Evolutionary conservation across 1,284 basidiomycete genomes (phyloP).

Genomic region (Coniferiporia weirii): DNA sequence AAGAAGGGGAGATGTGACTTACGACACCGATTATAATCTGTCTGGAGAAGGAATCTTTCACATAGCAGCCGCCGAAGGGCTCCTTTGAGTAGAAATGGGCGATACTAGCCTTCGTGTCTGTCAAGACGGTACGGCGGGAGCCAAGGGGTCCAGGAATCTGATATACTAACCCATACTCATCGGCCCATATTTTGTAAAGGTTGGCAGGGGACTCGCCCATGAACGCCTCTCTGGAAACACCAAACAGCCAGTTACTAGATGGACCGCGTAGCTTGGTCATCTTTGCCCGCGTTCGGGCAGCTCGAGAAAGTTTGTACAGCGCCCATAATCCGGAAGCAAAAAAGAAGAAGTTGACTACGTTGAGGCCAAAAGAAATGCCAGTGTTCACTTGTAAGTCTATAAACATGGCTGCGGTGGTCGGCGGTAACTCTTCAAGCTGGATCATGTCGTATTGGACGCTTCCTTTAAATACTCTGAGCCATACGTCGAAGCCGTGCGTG

Average conservation of each 20-base stretch:
- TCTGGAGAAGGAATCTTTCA: constrained; percentile 33
- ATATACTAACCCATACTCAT: constrained; percentile 45
- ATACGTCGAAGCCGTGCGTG: too few relatives aligned
- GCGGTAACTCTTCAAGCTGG: too few relatives aligned
- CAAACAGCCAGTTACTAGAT: constrained; percentile 22
- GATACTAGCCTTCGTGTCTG: constrained; percentile 52
- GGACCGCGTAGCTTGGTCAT: constrained; percentile 31
- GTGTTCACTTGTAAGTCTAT: too few relatives aligned
- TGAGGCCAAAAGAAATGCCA: background rate
- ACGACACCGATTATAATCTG: constrained; percentile 39
- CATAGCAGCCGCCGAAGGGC: constrained; percentile 44
- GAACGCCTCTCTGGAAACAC: constrained; percentile 13
- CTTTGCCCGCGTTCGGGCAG: constrained; percentile 6
- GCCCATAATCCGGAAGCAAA: background rate
- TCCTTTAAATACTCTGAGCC: too few relatives aligned
- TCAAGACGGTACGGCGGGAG: constrained; percentile 36
- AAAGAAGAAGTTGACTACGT: constrained; percentile 2
- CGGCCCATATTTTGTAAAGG: constrained; percentile 31
- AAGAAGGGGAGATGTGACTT: constrained; percentile 16
- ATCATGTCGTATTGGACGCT: too few relatives aligned
- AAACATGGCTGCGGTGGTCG: too few relatives aligned
- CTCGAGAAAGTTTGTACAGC: constrained; percentile 4
- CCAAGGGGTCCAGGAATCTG: constrained; percentile 38
- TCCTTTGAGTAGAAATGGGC: constrained; percentile 47
- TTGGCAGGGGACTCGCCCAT: constrained; percentile 18